These are phyloP conservation scores for Diaporthe sp. DNA, from an alignment of 2,329 filamentous ascomycete species.

Conservation along the genomic window DNA sequence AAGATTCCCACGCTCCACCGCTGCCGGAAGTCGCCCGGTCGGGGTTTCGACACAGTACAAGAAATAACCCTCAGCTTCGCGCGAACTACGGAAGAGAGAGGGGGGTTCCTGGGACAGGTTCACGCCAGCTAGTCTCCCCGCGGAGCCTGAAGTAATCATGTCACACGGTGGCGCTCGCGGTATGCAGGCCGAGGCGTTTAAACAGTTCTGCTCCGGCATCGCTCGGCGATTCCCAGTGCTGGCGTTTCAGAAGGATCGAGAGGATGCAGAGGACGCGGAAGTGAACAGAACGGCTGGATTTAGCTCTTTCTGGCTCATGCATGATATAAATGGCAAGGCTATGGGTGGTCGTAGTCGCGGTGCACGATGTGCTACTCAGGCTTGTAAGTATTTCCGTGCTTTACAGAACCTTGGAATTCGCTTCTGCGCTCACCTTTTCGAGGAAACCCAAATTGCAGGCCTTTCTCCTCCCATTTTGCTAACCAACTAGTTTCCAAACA, in stretches of 20 bases:
- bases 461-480: background rate
- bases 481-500: background rate
- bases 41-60: background rate
- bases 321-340: background rate
- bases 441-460: background rate
- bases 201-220: background rate
- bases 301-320: background rate
- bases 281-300: background rate
- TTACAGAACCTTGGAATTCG: background rate
- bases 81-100: background rate
- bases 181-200: background rate
- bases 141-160: background rate
- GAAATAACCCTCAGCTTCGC: background rate
- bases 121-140: background rate
- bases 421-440: background rate
- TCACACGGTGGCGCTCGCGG: background rate
- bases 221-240: background rate
- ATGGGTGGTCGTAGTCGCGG: constrained; percentile 9
- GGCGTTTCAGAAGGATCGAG: background rate
- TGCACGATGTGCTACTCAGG: background rate
- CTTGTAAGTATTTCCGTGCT: background rate
- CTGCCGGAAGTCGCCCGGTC: background rate
- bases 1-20: background rate
- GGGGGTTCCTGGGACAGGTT: background rate
- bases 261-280: background rate